These are phyloP conservation scores for Lanmaoa pseudosensibilis DNA, from an alignment of 768 basidiomycete genomes.

Conservation along the genomic window DNA sequence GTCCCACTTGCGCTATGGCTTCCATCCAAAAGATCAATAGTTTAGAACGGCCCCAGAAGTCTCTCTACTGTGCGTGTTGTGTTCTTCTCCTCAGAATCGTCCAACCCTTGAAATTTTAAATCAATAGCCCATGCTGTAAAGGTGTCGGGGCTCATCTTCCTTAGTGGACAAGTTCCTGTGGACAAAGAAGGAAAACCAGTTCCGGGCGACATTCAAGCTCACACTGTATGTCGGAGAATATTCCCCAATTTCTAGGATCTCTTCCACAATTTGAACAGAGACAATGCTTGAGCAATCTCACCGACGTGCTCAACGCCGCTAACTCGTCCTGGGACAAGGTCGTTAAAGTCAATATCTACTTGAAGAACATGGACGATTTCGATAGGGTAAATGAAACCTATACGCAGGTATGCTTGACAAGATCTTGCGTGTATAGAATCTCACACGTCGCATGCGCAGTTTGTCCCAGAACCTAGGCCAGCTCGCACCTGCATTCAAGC, in stretches of 20 bases:
- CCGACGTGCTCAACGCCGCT: conserved; percentile 51
- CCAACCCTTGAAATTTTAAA: not conserved
- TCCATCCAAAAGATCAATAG: conserved; percentile 58
- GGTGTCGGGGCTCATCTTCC: conserved; percentile 56
- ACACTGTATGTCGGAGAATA: conserved; percentile 45
- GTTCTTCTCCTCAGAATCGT: not conserved
- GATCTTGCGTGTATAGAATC: not conserved
- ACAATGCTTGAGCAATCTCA: conserved; percentile 57
- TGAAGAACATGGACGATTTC: conserved; percentile 62
- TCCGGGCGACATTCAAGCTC: conserved; percentile 56
- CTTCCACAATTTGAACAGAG: conserved; percentile 35
- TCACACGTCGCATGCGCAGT: conserved; percentile 24
- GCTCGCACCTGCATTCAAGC: conserved; percentile 77
- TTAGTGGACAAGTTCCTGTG: conserved; percentile 60
- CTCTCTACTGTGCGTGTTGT: conserved; percentile 13
- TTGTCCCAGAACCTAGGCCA: conserved; percentile 60
- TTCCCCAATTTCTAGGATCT: not conserved
- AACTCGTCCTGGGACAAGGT: conserved; percentile 63
- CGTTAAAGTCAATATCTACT: conserved; percentile 56
- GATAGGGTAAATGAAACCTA: conserved; percentile 57
- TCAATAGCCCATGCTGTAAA: conserved; percentile 55
- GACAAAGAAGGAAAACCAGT: conserved; percentile 50
- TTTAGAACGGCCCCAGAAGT: conserved; percentile 38
- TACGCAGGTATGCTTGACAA: conserved; percentile 41
- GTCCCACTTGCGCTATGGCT: conserved; percentile 34